phyloP scores from a whole-genome alignment of 768 basidiomycete species.

The Termitomyces heimii region DNA sequence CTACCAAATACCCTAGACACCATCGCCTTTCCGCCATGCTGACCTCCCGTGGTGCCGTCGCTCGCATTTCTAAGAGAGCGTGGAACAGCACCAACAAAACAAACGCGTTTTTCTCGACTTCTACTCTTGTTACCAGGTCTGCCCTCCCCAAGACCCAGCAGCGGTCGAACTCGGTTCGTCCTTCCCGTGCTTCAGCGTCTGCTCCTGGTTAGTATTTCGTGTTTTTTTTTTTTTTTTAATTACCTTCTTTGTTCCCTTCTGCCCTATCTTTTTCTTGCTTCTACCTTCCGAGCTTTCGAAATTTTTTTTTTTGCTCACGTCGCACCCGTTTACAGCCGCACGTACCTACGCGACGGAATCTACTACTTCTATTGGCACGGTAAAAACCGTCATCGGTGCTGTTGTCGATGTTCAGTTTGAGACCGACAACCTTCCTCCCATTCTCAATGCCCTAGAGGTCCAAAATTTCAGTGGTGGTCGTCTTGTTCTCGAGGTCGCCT shows the following conservation, averaged over 20 bases:
- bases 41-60: constrained; percentile 80
- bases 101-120: constrained; percentile 77
- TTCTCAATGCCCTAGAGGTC: constrained; percentile 98
- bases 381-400: constrained; percentile 99
- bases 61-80: constrained; percentile 84
- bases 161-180: constrained; percentile 42
- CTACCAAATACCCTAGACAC: constrained; percentile 21
- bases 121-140: constrained; percentile 52
- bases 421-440: constrained; percentile 89
- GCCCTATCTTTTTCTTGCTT: constrained; percentile 4
- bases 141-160: constrained; percentile 41
- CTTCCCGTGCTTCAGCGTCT: constrained; percentile 40
- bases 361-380: constrained; percentile 63
- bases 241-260: neutral
- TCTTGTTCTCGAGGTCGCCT: constrained; percentile 98
- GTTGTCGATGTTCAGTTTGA: constrained; percentile 99
- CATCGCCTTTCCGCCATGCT: constrained; percentile 54
- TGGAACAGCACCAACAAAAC: constrained; percentile 70
- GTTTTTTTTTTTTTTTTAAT: too few species aligned
- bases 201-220: constrained; percentile 42
- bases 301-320: constrained; percentile 2
- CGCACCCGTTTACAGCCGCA: constrained; percentile 32
- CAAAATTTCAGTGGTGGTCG: constrained; percentile 91
- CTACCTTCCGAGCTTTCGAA: neutral
- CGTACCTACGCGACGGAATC: constrained; percentile 93